Percentiles rank a stretch among this genome's conserved stretches.
phyloP scores from a whole-genome alignment of 2,329 filamentous ascomycete genomes.

The Clonostachys chloroleuca region DNA sequence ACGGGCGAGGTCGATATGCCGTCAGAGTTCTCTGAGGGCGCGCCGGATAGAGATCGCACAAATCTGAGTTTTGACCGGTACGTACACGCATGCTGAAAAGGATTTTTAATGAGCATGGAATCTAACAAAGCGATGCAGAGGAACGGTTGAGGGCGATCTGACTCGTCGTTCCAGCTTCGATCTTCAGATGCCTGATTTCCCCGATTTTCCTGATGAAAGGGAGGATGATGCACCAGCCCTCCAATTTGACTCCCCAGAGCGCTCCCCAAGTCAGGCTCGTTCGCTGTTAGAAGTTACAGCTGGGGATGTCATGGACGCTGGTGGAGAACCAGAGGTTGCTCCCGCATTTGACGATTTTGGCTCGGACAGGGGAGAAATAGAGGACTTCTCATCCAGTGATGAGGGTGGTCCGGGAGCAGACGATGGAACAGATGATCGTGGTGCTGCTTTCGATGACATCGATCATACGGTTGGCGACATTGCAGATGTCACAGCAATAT shows the following conservation, averaged over 20 bases:
- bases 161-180: no score
- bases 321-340: no score
- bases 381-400: background rate
- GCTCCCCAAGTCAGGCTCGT: no score
- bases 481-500: conserved; percentile 5
- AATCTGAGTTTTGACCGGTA: conserved; percentile 12
- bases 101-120: background rate
- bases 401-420: background rate
- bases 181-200: no score
- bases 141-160: background rate
- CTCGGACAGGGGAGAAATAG: no score
- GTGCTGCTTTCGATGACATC: background rate
- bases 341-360: no score
- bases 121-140: background rate
- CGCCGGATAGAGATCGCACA: conserved; percentile 20
- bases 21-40: conserved; percentile 48
- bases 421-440: background rate
- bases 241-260: no score
- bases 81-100: conserved; percentile 21
- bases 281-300: no score
- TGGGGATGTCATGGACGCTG: no score
- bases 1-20: conserved; percentile 37
- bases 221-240: no score
- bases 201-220: no score
- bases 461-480: background rate